phyloP scores from a whole-genome alignment of 1,284 basidiomycete genomes.

The Fistulinella cinereoalba region DNA sequence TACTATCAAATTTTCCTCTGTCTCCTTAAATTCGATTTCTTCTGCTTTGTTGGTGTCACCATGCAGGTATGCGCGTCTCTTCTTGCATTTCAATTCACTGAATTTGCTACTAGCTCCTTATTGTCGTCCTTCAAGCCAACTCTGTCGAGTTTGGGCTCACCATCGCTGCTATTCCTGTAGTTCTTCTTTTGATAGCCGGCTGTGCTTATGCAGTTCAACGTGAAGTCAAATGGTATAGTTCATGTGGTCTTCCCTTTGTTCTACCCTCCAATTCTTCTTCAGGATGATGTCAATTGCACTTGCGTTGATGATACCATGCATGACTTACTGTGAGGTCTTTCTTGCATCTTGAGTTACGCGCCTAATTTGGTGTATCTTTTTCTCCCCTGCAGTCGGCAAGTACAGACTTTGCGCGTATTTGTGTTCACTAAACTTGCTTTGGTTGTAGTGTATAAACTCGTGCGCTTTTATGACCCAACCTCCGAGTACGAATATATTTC shows the following conservation, averaged over 20 bases:
- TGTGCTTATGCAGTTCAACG: constrained; percentile 69
- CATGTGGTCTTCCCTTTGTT: neutral
- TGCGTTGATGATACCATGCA: constrained; percentile 69
- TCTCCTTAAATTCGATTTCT: constrained; percentile 84
- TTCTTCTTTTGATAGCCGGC: constrained; percentile 64
- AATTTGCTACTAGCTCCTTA: constrained; percentile 53
- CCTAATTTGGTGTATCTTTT: constrained; percentile 8
- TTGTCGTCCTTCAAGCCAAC: constrained; percentile 61
- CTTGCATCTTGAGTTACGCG: constrained; percentile 9
- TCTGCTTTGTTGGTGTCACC: constrained; percentile 79
- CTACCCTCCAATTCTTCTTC: neutral
- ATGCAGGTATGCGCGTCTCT: constrained; percentile 59
- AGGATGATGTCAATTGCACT: constrained; percentile 69
- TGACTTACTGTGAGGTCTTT: constrained; percentile 61
- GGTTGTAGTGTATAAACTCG: constrained; percentile 69
- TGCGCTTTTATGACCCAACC: constrained; percentile 67
- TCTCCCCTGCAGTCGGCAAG: constrained; percentile 39
- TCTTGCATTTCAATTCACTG: constrained; percentile 1
- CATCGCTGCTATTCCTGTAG: constrained; percentile 76
- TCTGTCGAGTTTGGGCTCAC: constrained; percentile 78
- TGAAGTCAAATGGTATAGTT: constrained; percentile 72
- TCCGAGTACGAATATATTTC: constrained; percentile 56
- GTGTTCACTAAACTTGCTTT: constrained; percentile 5
- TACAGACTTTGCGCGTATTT: neutral
- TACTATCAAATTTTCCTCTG: constrained; percentile 84